Base-by-base conservation (phyloP, 192 early-diverging fungal species). In the Backusella psychrophila region DNA sequence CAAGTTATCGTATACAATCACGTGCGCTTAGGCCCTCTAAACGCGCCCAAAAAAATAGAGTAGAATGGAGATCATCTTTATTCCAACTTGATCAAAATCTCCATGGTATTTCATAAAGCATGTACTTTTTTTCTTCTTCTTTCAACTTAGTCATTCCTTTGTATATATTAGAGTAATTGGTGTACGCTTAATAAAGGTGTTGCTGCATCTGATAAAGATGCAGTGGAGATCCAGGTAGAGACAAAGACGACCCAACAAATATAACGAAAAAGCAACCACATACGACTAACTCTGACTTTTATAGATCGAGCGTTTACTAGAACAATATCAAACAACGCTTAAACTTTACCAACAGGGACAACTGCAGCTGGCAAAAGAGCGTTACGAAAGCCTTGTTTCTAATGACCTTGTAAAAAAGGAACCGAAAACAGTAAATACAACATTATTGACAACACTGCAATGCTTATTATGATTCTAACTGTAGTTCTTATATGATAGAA, bases 301-400 rank as follows among this genome's bases (percentile, higher is more conserved):
- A 59, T 80, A 87, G 86, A 78, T 84, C 17, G 86, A 87, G 72
- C 77, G 83, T 59, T 83, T 81, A 42, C 63, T 87, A 7, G 81
- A 81, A 4, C 49, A 77, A 9, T 87, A 86, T 63, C 84, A 86
- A 63, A 72, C 75, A 31, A 79, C 86, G 2, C 80, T 87, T n/a
- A 53, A 80, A 17, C 39, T 86, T 26, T 77, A 84, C 21, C 84
- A 85, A 53, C 80, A 81, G 35, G 82, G 82, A 9, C 72, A 79
- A 56, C 31, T 76, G 2, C 79, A 80, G 1, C 76, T 82, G 14
- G 85, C 86, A 1, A 72, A 79, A 12, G 49, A 41, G 67, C 46
- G 79, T 53, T 78, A 86, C 49, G 77, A 87, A 66, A 68, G 78
- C 21, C 70, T 87, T 3, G 71, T 84, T 3, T 78, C 78, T 59